These are phyloP conservation scores for Eragrostis nindensis DNA, from an alignment of 176 grass and related monocot genomes.

Conservation along the genomic window DNA sequence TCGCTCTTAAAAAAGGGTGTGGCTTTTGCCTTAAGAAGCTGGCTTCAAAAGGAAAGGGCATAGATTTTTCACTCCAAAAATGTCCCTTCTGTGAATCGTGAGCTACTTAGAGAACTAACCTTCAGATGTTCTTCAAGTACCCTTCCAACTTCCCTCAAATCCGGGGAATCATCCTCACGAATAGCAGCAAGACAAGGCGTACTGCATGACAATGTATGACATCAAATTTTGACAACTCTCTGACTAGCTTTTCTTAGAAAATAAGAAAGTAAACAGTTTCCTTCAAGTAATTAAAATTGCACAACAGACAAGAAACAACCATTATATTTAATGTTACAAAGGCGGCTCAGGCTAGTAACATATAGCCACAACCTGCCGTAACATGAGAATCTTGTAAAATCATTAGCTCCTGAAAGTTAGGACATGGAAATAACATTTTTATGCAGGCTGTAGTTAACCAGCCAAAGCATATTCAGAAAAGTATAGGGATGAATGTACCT, in stretches of 20 bases:
- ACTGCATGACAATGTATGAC: conserved; percentile 34
- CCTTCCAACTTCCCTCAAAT: conserved; percentile 62
- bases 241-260: neutral
- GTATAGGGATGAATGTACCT: conserved; percentile 51
- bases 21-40: neutral
- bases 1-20: too few species aligned
- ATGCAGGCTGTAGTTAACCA: neutral
- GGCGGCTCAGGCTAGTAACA: too few species aligned
- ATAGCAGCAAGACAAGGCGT: conserved; percentile 72
- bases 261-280: neutral
- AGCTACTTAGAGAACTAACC: conserved; percentile 41
- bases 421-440: too few species aligned
- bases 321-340: neutral
- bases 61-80: neutral
- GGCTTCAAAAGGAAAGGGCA: neutral
- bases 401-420: too few species aligned
- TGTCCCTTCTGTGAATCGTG: neutral
- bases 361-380: too few species aligned
- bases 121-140: conserved; percentile 66
- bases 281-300: neutral
- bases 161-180: conserved; percentile 66
- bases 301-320: neutral
- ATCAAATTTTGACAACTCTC: neutral
- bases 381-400: too few species aligned
- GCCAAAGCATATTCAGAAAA: neutral